These are phyloP conservation scores for Alternaria infectoria DNA, from an alignment of 2,329 filamentous ascomycete genomes.

Conservation along the genomic window DNA sequence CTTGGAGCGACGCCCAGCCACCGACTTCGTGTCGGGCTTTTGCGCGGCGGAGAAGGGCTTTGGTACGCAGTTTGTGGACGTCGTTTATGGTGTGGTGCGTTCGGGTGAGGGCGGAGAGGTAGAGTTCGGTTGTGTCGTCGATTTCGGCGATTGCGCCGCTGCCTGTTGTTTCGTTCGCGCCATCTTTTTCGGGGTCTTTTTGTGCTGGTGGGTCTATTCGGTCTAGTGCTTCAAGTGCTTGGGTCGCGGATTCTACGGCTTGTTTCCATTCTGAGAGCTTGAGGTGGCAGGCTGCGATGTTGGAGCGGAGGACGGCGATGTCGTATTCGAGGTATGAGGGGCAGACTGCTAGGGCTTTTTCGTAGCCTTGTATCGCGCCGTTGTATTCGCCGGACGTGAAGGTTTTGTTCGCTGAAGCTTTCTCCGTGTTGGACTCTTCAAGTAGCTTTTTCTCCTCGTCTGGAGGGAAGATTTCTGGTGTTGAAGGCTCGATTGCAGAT, in stretches of 20 bases:
- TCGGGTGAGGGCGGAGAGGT: slow-evolving; percentile 40
- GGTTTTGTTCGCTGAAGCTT: slow-evolving; percentile 77
- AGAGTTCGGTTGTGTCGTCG: slow-evolving; percentile 55
- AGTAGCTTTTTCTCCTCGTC: slow-evolving; percentile 61
- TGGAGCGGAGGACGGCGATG: slow-evolving; percentile 83
- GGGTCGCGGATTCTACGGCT: slow-evolving; percentile 74
- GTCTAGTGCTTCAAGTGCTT: slow-evolving; percentile 75
- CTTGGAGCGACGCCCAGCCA: slow-evolving; percentile 80
- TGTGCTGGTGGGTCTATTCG: slow-evolving; percentile 57
- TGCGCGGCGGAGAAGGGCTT: slow-evolving; percentile 81
- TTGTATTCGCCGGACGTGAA: slow-evolving; percentile 76
- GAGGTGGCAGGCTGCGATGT: slow-evolving; percentile 87
- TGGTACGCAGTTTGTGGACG: slow-evolving; percentile 77
- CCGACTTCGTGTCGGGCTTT: slow-evolving; percentile 73
- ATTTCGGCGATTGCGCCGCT: slow-evolving; percentile 66
- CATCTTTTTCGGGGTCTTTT: slow-evolving; percentile 47
- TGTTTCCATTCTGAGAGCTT: slow-evolving; percentile 87
- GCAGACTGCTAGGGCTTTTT: slow-evolving; percentile 77
- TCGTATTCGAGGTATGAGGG: slow-evolving; percentile 89
- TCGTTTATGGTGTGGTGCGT: slow-evolving; percentile 57
- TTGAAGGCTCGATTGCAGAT: slow-evolving; percentile 1
- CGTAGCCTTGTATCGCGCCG: slow-evolving; percentile 81
- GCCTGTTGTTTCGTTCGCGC: slow-evolving; percentile 54
- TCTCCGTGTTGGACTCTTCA: slow-evolving; percentile 73
- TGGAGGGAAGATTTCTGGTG: slow-evolving; percentile 37